Percentiles rank a stretch among this genome's conserved stretches.
Conservation (phyloP, 495 filamentous ascomycete genomes). For the Immersiella caudata region DNA sequence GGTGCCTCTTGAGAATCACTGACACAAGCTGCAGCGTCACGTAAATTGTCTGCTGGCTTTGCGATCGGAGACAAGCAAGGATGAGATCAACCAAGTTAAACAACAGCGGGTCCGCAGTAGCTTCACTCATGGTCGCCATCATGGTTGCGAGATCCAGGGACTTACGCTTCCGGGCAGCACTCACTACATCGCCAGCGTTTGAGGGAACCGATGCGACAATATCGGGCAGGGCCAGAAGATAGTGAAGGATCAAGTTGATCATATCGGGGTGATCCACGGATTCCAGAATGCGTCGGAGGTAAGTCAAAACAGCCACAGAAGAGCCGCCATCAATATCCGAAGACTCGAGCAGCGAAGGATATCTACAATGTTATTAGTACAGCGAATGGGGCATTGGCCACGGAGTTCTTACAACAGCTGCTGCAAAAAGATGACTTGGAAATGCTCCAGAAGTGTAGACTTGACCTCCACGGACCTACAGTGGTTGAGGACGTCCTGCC, state of each 20-base stretch:
- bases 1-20: slow-evolving; percentile 82
- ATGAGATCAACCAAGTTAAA: slow-evolving; percentile 95
- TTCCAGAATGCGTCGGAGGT: slow-evolving; percentile 87
- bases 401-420: slow-evolving; percentile 78
- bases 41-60: slow-evolving; percentile 82
- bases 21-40: slow-evolving; percentile 85
- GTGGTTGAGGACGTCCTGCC: slow-evolving; percentile 97
- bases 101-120: slow-evolving; percentile 76
- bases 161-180: slow-evolving; percentile 76
- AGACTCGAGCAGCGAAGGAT: slow-evolving; percentile 92
- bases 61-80: slow-evolving; percentile 78
- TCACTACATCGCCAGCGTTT: slow-evolving; percentile 40
- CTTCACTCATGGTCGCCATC: slow-evolving; percentile 67
- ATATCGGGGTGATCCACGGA: slow-evolving; percentile 89
- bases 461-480: slow-evolving; percentile 90
- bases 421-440: slow-evolving; percentile 93
- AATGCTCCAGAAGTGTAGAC: slow-evolving; percentile 91
- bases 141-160: slow-evolving; percentile 84
- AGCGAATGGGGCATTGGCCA: not conserved
- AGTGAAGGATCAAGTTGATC: slow-evolving; percentile 89
- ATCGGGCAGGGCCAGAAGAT: slow-evolving; percentile 78
- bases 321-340: slow-evolving; percentile 96
- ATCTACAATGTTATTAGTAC: slow-evolving; percentile 53
- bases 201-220: slow-evolving; percentile 36
- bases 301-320: slow-evolving; percentile 92